Evolutionary conservation across 768 basidiomycete genomes (phyloP).

Genomic region (Collybia sordida): DNA sequence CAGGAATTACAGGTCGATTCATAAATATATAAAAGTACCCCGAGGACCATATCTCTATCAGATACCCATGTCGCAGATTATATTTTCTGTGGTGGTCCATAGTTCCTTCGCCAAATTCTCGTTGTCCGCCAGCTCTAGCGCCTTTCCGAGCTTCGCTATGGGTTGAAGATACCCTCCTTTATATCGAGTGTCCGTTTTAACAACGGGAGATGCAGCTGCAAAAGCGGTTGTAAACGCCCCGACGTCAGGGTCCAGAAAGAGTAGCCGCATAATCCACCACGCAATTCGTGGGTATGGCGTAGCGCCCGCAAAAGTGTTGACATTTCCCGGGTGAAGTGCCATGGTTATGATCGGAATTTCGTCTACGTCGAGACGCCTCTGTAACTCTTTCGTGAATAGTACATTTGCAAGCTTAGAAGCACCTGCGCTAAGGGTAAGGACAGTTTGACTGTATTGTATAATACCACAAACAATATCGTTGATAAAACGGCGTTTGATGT

Average conservation of each 20-base stretch:
- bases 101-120: constrained; percentile 8
- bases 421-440: constrained; percentile 25
- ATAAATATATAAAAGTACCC: background rate
- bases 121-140: background rate
- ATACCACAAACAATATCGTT: constrained; percentile 15
- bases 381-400: constrained; percentile 50
- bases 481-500: background rate
- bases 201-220: constrained; percentile 24
- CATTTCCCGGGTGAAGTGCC: constrained; percentile 30
- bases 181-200: constrained; percentile 18
- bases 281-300: constrained; percentile 16
- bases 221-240: constrained; percentile 28
- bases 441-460: constrained; percentile 25
- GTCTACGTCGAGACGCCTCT: constrained; percentile 39
- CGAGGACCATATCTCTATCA: background rate
- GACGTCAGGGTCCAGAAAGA: constrained; percentile 15
- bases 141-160: constrained; percentile 5
- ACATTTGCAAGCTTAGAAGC: constrained; percentile 51
- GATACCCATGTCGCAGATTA: constrained; percentile 6
- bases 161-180: constrained; percentile 21
- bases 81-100: constrained; percentile 10
- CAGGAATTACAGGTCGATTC: too few relatives aligned
- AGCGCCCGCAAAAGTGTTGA: constrained; percentile 27
- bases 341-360: constrained; percentile 35
- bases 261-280: constrained; percentile 15